phyloP scores from a whole-genome alignment of 2,329 filamentous ascomycete genomes.

The Neofusicoccum cordaticola region DNA sequence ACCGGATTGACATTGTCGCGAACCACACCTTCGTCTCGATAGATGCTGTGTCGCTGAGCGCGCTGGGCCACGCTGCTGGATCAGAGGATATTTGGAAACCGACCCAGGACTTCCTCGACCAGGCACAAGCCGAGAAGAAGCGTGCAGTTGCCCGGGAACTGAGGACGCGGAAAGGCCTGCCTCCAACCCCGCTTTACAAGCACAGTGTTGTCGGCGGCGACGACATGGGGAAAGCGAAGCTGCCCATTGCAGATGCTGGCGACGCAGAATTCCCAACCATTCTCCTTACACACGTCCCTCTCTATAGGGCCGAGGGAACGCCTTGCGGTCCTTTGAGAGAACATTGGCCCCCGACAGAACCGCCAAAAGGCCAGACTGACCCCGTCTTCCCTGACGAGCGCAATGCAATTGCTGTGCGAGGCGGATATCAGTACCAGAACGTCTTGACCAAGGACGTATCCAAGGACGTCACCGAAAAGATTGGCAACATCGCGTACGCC shows the following conservation, averaged over 20 bases:
- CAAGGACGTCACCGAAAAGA: constrained; percentile 67
- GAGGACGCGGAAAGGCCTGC: constrained; percentile 60
- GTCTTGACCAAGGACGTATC: constrained; percentile 78
- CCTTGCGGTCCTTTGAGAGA: constrained; percentile 87
- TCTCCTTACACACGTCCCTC: constrained; percentile 84
- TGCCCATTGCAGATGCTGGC: constrained; percentile 37
- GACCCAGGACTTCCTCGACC: constrained; percentile 70
- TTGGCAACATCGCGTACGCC: constrained; percentile 79
- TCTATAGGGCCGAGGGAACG: constrained; percentile 78
- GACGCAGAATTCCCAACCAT: constrained; percentile 76
- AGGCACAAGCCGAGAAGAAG: constrained; percentile 62
- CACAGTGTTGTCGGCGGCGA: constrained; percentile 60
- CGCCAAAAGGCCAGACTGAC: constrained; percentile 56
- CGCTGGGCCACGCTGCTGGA: constrained; percentile 55
- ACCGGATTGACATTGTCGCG: constrained; percentile 83
- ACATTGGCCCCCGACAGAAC: constrained; percentile 70
- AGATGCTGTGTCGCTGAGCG: constrained; percentile 84
- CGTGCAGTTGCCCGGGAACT: constrained; percentile 69
- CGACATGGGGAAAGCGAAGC: constrained; percentile 33
- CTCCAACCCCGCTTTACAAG: constrained; percentile 53
- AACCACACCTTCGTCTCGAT: constrained; percentile 96
- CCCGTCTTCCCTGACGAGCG: constrained; percentile 61
- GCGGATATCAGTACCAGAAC: constrained; percentile 95
- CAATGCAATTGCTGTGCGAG: constrained; percentile 73
- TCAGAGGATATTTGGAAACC: constrained; percentile 69